Percentiles rank a stretch among this genome's conserved stretches.
Evolutionary conservation across 2,329 filamentous ascomycete genomes (phyloP).

Genomic region (Penicillium occitanis): DNA sequence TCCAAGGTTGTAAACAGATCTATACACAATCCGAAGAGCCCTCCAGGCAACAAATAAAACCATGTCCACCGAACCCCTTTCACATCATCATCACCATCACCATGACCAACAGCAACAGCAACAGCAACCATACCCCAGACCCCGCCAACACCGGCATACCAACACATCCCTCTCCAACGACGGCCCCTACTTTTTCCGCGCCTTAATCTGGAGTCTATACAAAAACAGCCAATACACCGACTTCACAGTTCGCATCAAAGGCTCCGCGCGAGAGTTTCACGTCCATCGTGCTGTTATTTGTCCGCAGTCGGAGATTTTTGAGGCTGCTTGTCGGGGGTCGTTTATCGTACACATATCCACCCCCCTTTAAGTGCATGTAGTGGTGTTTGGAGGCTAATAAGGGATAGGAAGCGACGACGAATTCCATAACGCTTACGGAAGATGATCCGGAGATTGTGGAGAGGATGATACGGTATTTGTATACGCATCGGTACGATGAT

Average conservation of each 20-base stretch:
- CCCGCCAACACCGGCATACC: background rate
- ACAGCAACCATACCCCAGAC: background rate
- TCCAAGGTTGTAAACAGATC: too few relatives aligned
- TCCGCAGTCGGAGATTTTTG: constrained; percentile 22
- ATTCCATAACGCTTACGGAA: constrained; percentile 19
- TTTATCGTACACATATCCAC: constrained; percentile 7
- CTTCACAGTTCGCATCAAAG: constrained; percentile 21
- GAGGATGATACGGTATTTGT: constrained; percentile 22
- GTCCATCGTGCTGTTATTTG: constrained; percentile 24
- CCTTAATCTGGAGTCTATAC: constrained; percentile 19
- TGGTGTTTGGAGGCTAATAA: background rate
- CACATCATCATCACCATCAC: background rate
- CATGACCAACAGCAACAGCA: background rate
- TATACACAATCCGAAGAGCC: background rate
- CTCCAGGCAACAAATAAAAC: background rate
- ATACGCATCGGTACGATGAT: constrained; percentile 22
- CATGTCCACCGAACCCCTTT: background rate
- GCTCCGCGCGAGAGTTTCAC: constrained; percentile 17
- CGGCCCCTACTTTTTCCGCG: constrained; percentile 17
- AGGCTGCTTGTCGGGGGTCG: constrained; percentile 22
- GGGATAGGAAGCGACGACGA: constrained; percentile 19
- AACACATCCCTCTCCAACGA: constrained; percentile 1
- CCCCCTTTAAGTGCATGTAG: too few relatives aligned
- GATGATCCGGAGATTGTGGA: constrained; percentile 24
- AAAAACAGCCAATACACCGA: constrained; percentile 22